Base-by-base conservation (phyloP, 805 yeast species). In the Saturnispora silvae region DNA sequence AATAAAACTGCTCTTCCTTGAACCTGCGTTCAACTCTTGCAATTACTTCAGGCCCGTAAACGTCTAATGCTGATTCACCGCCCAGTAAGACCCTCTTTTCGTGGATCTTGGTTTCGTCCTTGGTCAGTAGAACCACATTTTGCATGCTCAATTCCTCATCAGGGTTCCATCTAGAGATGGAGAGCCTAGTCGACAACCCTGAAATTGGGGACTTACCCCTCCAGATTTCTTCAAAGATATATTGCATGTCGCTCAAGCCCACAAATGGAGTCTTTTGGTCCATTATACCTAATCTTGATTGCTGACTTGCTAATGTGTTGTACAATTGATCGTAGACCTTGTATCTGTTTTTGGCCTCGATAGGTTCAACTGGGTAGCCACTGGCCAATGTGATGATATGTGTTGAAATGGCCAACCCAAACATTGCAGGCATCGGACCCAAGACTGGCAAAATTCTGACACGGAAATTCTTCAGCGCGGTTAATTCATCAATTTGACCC, bases 351-450 rank as follows among this genome's bases (percentile, higher is more conserved):
- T 85, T 86, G 7, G 95, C 95, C 47, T 85, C 95, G 30, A 84
- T 73, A 35, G 95, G 92, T 44, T 89, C 96, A 37, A 80, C 75
- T 18, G 94, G 92, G 54, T 92, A 92, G 1, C 92, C 96, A 1
- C 95, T 76, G 7, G 85, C 75, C 3, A 70, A 60, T 2, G 94
- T 81, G 25, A 92, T 59, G 17, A 92, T 64, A 60, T 83, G 78
- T 1, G 96, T 81, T 3, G 95, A 94, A 40, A 89, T 71, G 0
- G 95, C 74, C 33, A 92, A 67, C 1, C 97, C 99, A 63, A 92
- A 92, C 60, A 89, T 80, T 8, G 92, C 96, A 1, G 99, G 99
- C 80, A 92, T 76, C 0, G 98, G 84, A 3, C 98, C 97, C 45
- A 92, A 62, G 0, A 92, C 99, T 0, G 99, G 99, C 40, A 92